Evolutionary conservation across 768 basidiomycete species (phyloP).

Genomic region (Cyclocybe aegerita): DNA sequence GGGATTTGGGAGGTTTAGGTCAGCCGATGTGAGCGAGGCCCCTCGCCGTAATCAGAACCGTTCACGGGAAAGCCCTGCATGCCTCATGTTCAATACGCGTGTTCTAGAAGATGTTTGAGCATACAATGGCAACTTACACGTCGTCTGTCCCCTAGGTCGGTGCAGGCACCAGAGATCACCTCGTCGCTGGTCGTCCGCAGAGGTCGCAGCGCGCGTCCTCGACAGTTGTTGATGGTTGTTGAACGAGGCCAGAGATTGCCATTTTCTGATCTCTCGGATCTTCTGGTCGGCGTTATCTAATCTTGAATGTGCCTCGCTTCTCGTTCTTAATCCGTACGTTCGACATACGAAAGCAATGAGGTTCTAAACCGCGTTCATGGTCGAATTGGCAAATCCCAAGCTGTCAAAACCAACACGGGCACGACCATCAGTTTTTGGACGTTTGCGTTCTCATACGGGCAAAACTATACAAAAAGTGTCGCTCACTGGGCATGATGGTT

Average conservation of each 20-base stretch:
- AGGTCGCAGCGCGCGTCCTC: slow-evolving; percentile 13
- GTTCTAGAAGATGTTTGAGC: slow-evolving; percentile 29
- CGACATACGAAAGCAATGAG: no score
- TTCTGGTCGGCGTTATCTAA: slow-evolving; percentile 22
- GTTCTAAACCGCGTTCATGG: no score
- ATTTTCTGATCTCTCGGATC: slow-evolving; percentile 26
- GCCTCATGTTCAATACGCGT: slow-evolving; percentile 62
- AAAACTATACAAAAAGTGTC: no score
- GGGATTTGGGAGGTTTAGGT: slow-evolving; percentile 14
- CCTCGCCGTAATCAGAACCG: slow-evolving; percentile 26
- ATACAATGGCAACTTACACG: slow-evolving; percentile 27
- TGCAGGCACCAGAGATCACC: slow-evolving; percentile 6
- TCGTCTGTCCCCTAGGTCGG: slow-evolving; percentile 14
- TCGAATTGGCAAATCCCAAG: no score
- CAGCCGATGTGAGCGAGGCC: slow-evolving; percentile 23
- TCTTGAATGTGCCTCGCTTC: slow-evolving; percentile 5
- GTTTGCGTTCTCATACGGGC: no score
- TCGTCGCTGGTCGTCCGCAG: slow-evolving; percentile 9
- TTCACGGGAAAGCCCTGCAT: slow-evolving; percentile 42
- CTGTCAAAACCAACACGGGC: no score
- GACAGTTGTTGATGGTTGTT: slow-evolving; percentile 19
- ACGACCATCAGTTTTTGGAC: no score
- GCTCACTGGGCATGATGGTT: no score
- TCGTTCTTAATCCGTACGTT: neutral
- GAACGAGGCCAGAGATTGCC: slow-evolving; percentile 22